Conservation (phyloP, 306 rosid species). For the Cicer arietinum region DNA sequence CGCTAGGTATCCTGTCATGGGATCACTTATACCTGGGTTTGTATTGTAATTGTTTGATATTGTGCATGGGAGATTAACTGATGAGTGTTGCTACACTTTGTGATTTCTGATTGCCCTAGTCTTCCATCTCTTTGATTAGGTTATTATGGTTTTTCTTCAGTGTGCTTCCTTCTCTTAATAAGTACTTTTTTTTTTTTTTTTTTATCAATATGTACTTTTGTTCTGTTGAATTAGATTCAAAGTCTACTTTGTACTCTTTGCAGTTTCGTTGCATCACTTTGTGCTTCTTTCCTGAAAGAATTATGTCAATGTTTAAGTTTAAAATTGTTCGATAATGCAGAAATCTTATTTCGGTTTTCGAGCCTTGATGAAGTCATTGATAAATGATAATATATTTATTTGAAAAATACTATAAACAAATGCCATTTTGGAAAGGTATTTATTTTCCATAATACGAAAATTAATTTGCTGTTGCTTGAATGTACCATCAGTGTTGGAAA, state of each 20-base stretch:
- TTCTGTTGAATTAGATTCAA: constrained; percentile 30
- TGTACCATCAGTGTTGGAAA: constrained; percentile 52
- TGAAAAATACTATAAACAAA: constrained; percentile 5
- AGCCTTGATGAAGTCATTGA: constrained; percentile 19
- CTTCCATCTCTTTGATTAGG: constrained; percentile 4
- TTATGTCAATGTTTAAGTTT: constrained; percentile 37
- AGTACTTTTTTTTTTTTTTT: constrained; percentile 9
- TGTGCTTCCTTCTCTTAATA: not conserved
- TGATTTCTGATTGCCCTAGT: not conserved
- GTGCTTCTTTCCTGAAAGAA: constrained; percentile 30
- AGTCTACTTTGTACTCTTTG: constrained; percentile 26
- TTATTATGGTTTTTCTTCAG: constrained; percentile 3
- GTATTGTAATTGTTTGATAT: not conserved
- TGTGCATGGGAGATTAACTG: constrained; percentile 31
- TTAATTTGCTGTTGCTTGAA: constrained; percentile 36
- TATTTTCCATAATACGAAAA: constrained; percentile 40
- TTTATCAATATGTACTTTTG: constrained; percentile 11
- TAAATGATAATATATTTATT: not conserved
- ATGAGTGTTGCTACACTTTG: constrained; percentile 1
- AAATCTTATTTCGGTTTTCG: constrained; percentile 31
- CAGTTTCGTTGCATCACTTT: constrained; percentile 25
- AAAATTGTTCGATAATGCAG: not conserved
- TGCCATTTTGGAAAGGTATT: constrained; percentile 38
- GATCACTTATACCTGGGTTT: constrained; percentile 1
- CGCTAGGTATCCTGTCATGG: not conserved